phyloP scores from a whole-genome alignment of 2,329 filamentous ascomycete genomes.

The Metarhizium guizhouense region DNA sequence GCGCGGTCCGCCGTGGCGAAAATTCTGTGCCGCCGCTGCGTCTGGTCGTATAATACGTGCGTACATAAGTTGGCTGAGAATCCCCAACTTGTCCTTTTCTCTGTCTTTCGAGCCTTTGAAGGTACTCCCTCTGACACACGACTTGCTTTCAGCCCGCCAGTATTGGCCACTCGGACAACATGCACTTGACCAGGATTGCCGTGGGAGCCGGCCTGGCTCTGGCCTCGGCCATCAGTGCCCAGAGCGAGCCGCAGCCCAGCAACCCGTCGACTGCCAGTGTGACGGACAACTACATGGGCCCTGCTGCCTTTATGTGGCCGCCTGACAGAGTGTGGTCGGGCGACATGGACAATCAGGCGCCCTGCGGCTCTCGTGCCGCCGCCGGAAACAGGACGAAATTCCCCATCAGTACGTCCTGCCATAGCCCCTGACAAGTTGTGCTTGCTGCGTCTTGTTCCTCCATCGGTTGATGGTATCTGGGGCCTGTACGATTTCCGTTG shows the following conservation, averaged over 20 bases:
- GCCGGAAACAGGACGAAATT: constrained; percentile 37
- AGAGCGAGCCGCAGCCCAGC: neutral
- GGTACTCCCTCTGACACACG: neutral
- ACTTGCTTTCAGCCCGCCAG: neutral
- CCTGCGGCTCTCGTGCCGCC: constrained; percentile 38
- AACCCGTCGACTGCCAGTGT: constrained; percentile 4
- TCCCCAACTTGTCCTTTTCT: neutral
- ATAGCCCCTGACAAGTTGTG: neutral
- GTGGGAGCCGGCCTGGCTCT: constrained; percentile 2
- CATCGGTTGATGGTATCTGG: neutral
- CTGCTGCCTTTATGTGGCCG: constrained; percentile 48
- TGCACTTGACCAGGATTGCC: neutral
- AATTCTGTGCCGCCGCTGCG: no score
- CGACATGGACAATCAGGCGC: constrained; percentile 39
- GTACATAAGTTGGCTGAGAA: no score
- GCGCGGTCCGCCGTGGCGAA: no score
- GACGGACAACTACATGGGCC: constrained; percentile 22
- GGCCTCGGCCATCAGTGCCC: neutral
- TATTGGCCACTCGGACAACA: neutral
- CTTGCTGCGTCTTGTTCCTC: neutral
- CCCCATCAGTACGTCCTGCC: constrained; percentile 30
- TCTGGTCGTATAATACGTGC: no score
- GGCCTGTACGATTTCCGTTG: neutral
- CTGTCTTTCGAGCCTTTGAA: neutral
- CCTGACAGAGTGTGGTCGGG: constrained; percentile 40